These are phyloP conservation scores for Serendipita vermifera DNA, from an alignment of 768 basidiomycete genomes.

Conservation along the genomic window DNA sequence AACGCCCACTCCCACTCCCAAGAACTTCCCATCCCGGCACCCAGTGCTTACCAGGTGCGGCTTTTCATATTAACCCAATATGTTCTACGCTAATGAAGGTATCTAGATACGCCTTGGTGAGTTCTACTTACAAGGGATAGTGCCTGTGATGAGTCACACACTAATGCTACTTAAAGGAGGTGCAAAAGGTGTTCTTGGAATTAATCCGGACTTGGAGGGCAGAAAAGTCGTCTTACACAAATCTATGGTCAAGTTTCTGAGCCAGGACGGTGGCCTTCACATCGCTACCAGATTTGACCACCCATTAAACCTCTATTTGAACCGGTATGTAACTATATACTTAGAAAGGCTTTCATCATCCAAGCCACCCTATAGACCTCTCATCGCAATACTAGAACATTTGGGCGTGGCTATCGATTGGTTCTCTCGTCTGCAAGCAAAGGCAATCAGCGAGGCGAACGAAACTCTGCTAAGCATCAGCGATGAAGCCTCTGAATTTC, in stretches of 20 bases:
- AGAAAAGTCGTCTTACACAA: constrained; percentile 38
- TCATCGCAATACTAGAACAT: constrained; percentile 54
- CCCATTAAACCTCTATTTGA: constrained; percentile 44
- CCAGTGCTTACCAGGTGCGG: neutral
- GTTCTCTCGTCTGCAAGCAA: constrained; percentile 31
- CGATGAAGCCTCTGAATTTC: constrained; percentile 32
- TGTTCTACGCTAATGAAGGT: neutral
- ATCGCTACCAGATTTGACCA: constrained; percentile 52
- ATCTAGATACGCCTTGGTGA: constrained; percentile 19
- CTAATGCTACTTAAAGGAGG: constrained; percentile 30
- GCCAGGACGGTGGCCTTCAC: constrained; percentile 38
- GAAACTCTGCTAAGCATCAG: constrained; percentile 32
- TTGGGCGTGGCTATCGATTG: constrained; percentile 40
- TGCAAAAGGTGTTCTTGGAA: constrained; percentile 45
- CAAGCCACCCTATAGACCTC: constrained; percentile 28
- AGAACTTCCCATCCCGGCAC: constrained; percentile 13
- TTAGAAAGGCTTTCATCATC: neutral
- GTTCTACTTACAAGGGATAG: constrained; percentile 8
- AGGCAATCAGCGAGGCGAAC: constrained; percentile 42
- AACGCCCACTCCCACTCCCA: constrained; percentile 31
- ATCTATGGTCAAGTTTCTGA: constrained; percentile 60
- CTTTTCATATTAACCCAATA: constrained; percentile 33
- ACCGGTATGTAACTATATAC: constrained; percentile 25
- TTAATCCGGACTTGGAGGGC: constrained; percentile 41
- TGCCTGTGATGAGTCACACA: neutral